Base-by-base conservation (phyloP, 1,284 basidiomycete genomes). In the Ustilago loliicola region DNA sequence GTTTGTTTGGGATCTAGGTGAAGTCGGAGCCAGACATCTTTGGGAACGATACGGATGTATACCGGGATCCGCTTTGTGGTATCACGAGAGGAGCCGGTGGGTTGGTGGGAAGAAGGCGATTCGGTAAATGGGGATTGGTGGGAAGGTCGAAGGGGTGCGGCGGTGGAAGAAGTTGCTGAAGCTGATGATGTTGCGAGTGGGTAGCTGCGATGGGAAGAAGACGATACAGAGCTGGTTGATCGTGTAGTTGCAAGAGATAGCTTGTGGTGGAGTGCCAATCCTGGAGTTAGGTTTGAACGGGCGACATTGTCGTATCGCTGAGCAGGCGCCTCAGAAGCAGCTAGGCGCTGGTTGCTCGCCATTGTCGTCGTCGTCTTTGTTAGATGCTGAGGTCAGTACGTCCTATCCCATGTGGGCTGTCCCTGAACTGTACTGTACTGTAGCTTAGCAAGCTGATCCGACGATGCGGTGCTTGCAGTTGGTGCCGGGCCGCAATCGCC, bases 11-110 rank as follows among this genome's bases (percentile, higher is more conserved):
- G 60, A 42, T 55, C 32, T 23, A 81, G 34, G 45, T 83, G 79
- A 10, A 81, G 59, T 21, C 81, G 62, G 6, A 83, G 36, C 80
- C 80, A 83, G 3, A 80, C 54, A 50, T 83, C 81, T 32, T 80
- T 81, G 32, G 80, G 81, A 0, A 83, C 80, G 30, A 83, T 70
- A 29, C 81, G 77, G 27, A 83, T 58, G 56, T 83, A 79, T 59
- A 82, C 30, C 8, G 81, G 79, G 6, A 81, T 60, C 1, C 57
- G 52, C 13, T 60, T 52, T 0, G 54, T 6, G 32, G 29, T 53
- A 38, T 51, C 29, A 3, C 25, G 30, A 5, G 51, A 8, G 25
- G 51, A 36, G 13, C 30, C 27, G 15, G 36, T 30, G 32, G 52
- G 38, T 40, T 66, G 3, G 52, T 30, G 6, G n/a, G n/a, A n/a